Evolutionary conservation across 2,329 filamentous ascomycete genomes (phyloP), one percentile per base, ranked within the genome.

Genomic region (Trichoderma afroharzianum): DNA sequence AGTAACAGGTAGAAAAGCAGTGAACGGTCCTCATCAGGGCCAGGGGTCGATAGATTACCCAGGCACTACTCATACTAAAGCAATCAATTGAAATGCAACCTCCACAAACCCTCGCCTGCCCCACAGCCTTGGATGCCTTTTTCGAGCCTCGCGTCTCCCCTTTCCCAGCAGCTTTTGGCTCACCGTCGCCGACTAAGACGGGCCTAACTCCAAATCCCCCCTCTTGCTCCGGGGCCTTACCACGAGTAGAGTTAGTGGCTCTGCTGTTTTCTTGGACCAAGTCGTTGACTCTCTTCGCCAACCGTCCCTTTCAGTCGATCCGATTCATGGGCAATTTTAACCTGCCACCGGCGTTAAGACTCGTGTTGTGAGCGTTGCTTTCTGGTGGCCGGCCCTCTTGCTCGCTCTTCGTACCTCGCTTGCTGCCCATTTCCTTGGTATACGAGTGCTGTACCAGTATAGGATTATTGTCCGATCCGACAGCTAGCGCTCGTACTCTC

Each of bases 271-370:
- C 63, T 57, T 66, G 71, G 57, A 71, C 39, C 39, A 68, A 18
- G 58, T 47, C 58, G 21, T 57, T 32, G 59, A 26, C 57, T 62
- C 59, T 30, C 50, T 32, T 70, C 58, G 68, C 68, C 59, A 63
- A 63, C 39, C 55, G 28, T 53, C 66, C 59, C 43, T 68, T 70
- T 43, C 39, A 55, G 53, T 21, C 71, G 58, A 36, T 59, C 73
- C 63, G 73, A 64, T 72, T 70, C 58, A 72, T 64, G 71, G 67
- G 64, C 71, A 70, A 72, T 72, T 61, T 72, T 70, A 70, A 70
- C 66, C 59, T 33, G 24, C 50, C 66, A 62, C 72, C 72, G 71
- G 74, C 72, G 71, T 72, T 71, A 59, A 68, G 53, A 30, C 61
- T 57, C 58, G 39, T 57, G 58, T 57, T 55, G 39, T 57, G 58